A percentile compares a stretch with the other conserved stretches of the same genome.
Evolutionary conservation across 345 rosid species (phyloP).

Genomic region (Adansonia digitata): DNA sequence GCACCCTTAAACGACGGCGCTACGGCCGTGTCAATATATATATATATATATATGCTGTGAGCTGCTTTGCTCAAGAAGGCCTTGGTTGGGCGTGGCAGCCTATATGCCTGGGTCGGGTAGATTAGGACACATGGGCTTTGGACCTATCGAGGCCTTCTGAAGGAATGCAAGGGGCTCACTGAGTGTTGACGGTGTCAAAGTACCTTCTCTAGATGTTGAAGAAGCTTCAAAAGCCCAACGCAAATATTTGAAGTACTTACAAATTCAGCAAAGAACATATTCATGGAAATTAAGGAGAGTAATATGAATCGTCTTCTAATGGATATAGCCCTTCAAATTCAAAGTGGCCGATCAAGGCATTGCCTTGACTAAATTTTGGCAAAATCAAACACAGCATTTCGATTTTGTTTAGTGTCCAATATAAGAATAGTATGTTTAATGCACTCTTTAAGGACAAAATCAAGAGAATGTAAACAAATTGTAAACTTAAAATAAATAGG

Average conservation of each 20-base stretch:
- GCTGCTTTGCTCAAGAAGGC: no score
- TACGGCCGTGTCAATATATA: no score
- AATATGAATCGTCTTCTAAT: conserved; percentile 18
- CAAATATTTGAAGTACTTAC: conserved; percentile 49
- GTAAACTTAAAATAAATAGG: neutral
- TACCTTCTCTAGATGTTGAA: conserved; percentile 42
- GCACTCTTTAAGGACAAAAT: no score
- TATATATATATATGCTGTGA: no score
- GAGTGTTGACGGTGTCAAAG: conserved; percentile 51
- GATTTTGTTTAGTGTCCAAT: no score
- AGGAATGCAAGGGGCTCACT: conserved; percentile 47
- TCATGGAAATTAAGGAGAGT: conserved; percentile 32
- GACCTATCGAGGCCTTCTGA: conserved; percentile 33
- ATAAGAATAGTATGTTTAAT: no score
- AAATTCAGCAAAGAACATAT: conserved; percentile 43
- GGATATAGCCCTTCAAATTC: conserved; percentile 52
- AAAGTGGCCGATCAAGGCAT: conserved; percentile 55
- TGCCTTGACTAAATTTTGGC: no score
- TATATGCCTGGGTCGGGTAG: no score
- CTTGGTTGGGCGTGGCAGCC: no score
- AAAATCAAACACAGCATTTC: no score
- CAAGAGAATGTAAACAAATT: no score
- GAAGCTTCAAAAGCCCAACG: conserved; percentile 52
- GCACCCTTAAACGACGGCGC: neutral
- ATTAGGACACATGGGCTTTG: neutral